Conservation (phyloP, 768 basidiomycete species). For the Infundibulicybe gibba region DNA sequence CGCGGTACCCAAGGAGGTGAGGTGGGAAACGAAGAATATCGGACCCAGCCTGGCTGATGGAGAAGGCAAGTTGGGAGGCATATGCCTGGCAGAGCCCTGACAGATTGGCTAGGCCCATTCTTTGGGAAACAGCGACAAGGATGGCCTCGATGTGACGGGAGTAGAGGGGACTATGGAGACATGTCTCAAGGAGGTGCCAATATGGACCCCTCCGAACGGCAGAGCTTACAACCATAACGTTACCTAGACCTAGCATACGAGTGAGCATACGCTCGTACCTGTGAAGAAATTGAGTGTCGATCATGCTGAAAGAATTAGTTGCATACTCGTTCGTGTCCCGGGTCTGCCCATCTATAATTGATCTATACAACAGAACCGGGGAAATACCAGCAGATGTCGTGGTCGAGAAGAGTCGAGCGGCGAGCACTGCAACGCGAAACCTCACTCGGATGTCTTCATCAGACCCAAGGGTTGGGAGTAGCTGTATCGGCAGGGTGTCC, state of each 20-base stretch:
- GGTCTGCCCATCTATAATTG: constrained; percentile 42
- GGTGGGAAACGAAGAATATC: constrained; percentile 67
- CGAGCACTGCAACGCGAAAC: constrained; percentile 66
- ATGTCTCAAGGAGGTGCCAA: constrained; percentile 82
- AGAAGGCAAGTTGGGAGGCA: constrained; percentile 69
- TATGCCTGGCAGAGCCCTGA: constrained; percentile 75
- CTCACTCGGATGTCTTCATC: constrained; percentile 85
- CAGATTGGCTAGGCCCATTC: constrained; percentile 61
- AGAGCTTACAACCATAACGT: constrained; percentile 77
- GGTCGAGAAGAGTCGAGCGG: constrained; percentile 52
- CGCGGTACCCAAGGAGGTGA: constrained; percentile 70
- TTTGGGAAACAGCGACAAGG: constrained; percentile 55
- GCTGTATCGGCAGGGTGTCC: constrained; percentile 31
- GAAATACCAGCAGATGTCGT: constrained; percentile 29
- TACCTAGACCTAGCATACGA: constrained; percentile 65
- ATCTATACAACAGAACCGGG: constrained; percentile 38
- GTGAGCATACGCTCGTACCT: constrained; percentile 80
- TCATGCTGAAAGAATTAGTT: background rate
- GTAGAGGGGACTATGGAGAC: constrained; percentile 36
- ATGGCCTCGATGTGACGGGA: constrained; percentile 42
- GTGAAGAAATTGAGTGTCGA: constrained; percentile 4
- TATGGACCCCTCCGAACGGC: constrained; percentile 77
- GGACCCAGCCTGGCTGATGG: constrained; percentile 46
- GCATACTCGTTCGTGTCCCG: constrained; percentile 49
- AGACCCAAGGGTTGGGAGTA: constrained; percentile 50